A percentile compares a stretch with the other conserved stretches of the same genome.
phyloP scores from a whole-genome alignment of 306 rosid species.

The Citrullus amarus region DNA sequence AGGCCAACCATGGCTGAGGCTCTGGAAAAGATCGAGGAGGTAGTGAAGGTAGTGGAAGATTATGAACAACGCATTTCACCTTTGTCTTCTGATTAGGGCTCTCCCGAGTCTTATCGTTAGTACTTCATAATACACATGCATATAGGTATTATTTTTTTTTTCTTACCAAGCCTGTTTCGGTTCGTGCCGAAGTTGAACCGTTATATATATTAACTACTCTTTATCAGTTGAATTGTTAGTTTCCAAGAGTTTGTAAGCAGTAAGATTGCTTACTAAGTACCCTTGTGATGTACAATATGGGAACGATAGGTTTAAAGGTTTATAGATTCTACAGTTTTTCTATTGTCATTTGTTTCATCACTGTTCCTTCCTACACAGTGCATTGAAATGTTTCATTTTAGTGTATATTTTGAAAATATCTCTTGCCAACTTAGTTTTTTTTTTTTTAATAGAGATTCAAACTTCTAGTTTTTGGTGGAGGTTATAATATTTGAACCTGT shows the following conservation, averaged over 20 bases:
- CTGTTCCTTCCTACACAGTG: no score
- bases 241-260: not conserved
- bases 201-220: not conserved
- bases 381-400: no score
- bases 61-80: constrained; percentile 1
- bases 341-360: no score
- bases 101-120: not conserved
- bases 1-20: constrained; percentile 42
- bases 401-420: no score
- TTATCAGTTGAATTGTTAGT: not conserved
- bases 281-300: no score
- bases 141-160: not conserved
- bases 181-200: not conserved
- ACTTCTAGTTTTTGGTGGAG: no score
- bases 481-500: no score
- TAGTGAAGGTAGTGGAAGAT: constrained; percentile 25
- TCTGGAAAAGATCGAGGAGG: constrained; percentile 40
- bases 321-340: no score
- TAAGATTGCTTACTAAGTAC: no score
- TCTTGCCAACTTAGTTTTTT: no score
- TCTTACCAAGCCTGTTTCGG: not conserved
- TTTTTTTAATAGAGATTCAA: no score
- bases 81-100: constrained; percentile 1
- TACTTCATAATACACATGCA: not conserved
- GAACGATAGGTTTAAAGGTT: no score